phyloP scores from a whole-genome alignment of 1,139 yeast genomes.

The Taiozyma onychis region DNA sequence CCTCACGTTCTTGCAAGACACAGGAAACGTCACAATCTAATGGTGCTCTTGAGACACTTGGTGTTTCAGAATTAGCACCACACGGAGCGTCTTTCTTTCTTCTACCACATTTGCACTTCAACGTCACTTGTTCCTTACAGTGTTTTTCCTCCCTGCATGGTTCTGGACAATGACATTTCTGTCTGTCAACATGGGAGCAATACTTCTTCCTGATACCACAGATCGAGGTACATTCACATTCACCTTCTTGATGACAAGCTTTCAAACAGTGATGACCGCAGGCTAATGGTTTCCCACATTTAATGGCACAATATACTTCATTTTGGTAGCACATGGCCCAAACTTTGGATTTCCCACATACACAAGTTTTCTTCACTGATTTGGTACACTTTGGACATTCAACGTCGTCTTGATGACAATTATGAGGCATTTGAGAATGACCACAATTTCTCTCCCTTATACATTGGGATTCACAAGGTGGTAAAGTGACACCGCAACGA shows the following conservation, averaged over 20 bases:
- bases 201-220: slow-evolving; percentile 46
- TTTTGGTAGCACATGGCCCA: slow-evolving; percentile 68
- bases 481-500: slow-evolving; percentile 73
- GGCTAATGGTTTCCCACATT: slow-evolving; percentile 49
- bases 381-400: slow-evolving; percentile 77
- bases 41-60: slow-evolving; percentile 20
- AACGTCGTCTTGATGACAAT: slow-evolving; percentile 62
- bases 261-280: slow-evolving; percentile 66
- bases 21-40: slow-evolving; percentile 72
- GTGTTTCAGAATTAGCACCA: slow-evolving; percentile 37
- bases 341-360: slow-evolving; percentile 60
- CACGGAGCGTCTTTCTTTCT: slow-evolving; percentile 42
- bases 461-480: slow-evolving; percentile 69
- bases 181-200: slow-evolving; percentile 63
- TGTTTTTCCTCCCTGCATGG: slow-evolving; percentile 42
- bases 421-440: slow-evolving; percentile 66
- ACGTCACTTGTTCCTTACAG: slow-evolving; percentile 46
- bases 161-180: slow-evolving; percentile 58
- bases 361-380: slow-evolving; percentile 57
- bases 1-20: slow-evolving; percentile 52
- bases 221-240: slow-evolving; percentile 45
- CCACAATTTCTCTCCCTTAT: slow-evolving; percentile 61
- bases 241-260: slow-evolving; percentile 37
- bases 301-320: slow-evolving; percentile 65
- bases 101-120: slow-evolving; percentile 65